Percentiles rank a stretch among this genome's conserved stretches.
Evolutionary conservation across 2,329 filamentous ascomycete species (phyloP).

Genomic region (Pseudogymnoascus sp.): DNA sequence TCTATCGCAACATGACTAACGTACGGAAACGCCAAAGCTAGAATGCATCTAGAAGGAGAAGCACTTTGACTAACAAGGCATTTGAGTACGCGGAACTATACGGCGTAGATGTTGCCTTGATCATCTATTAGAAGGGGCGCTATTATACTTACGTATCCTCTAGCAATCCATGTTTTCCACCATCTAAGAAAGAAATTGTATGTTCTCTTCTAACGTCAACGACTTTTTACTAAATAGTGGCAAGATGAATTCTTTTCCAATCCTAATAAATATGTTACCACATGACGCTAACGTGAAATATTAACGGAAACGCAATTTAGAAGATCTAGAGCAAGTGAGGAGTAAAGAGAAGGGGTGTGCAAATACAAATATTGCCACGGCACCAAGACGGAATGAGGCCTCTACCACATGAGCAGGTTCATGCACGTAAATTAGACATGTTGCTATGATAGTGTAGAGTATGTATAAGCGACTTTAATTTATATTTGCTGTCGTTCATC

Average conservation of each 20-base stretch:
- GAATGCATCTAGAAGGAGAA: constrained; percentile 12
- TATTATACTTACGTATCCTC: constrained; percentile 7
- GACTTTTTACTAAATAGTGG: background rate
- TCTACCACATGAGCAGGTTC: background rate
- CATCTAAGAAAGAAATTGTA: constrained; percentile 3
- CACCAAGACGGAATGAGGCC: background rate
- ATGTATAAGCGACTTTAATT: background rate
- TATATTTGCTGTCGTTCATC: background rate
- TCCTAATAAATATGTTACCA: background rate
- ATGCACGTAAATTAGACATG: too few species aligned
- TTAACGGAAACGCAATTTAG: background rate
- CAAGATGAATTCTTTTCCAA: background rate
- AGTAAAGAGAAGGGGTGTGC: background rate
- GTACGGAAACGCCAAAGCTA: constrained; percentile 11
- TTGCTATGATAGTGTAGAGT: background rate
- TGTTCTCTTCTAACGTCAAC: background rate
- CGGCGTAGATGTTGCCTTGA: constrained; percentile 10
- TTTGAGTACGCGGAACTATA: constrained; percentile 12
- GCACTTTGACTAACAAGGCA: constrained; percentile 12
- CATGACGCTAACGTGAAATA: background rate
- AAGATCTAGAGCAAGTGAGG: background rate
- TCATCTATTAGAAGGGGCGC: constrained; percentile 12
- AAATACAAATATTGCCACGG: background rate
- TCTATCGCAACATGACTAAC: background rate
- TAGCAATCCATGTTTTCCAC: constrained; percentile 3